Evolutionary conservation across 2,329 filamentous ascomycete species (phyloP), one percentile per base, ranked within the genome.

Genomic region (Biscogniauxia sp.): DNA sequence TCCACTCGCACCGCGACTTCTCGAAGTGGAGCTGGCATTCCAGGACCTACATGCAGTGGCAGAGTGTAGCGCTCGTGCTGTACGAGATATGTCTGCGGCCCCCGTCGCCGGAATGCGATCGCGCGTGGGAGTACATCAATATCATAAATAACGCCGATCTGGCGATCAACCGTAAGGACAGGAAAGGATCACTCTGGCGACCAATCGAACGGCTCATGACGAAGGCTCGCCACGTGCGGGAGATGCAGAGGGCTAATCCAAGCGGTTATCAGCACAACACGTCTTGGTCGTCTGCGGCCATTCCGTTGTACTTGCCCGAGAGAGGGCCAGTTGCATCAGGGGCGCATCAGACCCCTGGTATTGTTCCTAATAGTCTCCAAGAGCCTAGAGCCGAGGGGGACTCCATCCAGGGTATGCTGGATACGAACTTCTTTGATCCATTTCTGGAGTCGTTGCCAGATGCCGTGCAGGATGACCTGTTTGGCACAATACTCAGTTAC

Each of bases 91-190:
- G 63, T 15, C 23, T 50, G 11, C 62, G 61, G 15, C 59, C 59
- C 1, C 57, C 57, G 6, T 58, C 55, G 8, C 49, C 58, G 11
- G 54, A 55, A 20, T 61, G 58, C 45, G 64, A 66, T 17, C 59
- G 59, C 20, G 63, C 63, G n/a, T 66, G 64, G 64, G 56, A 58
- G 26, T 56, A 41, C 37, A 56, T 64, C 13, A 53, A 57, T 9
- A 55, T 54, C 25, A 20, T 58, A 8, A 58, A 56, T 32, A 53
- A 58, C 17, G 23, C 51, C 17, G 56, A 54, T 45, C 54, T 55
- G 13, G 51, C 73, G 67, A 0, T 60, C 57, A 26, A 76, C 69
- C 5, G 60, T 70, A 20, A 71, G 2, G 52, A 50, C n/a, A 50
- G 58, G 19, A 19, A 53, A 52, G 55, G 58, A 9, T 20, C 53